These are phyloP conservation scores for Bertia moriformis DNA, from an alignment of 2,329 filamentous ascomycete genomes.

Conservation along the genomic window DNA sequence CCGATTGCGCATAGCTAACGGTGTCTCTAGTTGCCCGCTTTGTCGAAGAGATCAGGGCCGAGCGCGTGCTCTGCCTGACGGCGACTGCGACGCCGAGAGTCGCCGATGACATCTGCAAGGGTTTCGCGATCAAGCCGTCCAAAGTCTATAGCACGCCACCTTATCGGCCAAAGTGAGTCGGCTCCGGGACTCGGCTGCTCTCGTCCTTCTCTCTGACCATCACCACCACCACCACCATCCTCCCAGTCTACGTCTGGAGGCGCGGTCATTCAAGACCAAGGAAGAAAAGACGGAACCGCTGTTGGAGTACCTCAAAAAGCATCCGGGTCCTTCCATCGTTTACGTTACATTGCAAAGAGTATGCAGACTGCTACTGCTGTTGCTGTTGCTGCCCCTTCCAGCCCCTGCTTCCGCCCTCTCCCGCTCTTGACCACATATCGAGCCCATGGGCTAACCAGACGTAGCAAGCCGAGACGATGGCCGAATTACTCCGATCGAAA, in stretches of 20 bases:
- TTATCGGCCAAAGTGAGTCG: conserved; percentile 34
- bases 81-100: conserved; percentile 43
- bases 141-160: conserved; percentile 43
- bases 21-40: conserved; percentile 35
- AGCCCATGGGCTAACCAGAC: neutral
- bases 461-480: conserved; percentile 28
- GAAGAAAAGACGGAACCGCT: conserved; percentile 28
- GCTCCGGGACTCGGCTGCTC: neutral
- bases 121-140: conserved; percentile 29
- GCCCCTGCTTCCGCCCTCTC: too few species aligned
- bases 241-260: conserved; percentile 32
- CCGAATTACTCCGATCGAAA: conserved; percentile 16
- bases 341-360: conserved; percentile 43
- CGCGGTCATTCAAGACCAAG: conserved; percentile 23
- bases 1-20: conserved; percentile 3
- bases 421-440: neutral
- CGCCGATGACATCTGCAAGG: conserved; percentile 34
- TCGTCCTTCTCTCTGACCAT: neutral
- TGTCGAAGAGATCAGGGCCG: conserved; percentile 35
- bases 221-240: neutral
- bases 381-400: too few species aligned
- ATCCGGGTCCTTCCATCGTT: conserved; percentile 40
- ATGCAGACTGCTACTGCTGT: too few species aligned
- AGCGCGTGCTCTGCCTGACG: conserved; percentile 43
- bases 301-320: conserved; percentile 28